These are phyloP conservation scores for Agroathelia rolfsii DNA, from an alignment of 1,284 basidiomycete species.

Conservation along the genomic window DNA sequence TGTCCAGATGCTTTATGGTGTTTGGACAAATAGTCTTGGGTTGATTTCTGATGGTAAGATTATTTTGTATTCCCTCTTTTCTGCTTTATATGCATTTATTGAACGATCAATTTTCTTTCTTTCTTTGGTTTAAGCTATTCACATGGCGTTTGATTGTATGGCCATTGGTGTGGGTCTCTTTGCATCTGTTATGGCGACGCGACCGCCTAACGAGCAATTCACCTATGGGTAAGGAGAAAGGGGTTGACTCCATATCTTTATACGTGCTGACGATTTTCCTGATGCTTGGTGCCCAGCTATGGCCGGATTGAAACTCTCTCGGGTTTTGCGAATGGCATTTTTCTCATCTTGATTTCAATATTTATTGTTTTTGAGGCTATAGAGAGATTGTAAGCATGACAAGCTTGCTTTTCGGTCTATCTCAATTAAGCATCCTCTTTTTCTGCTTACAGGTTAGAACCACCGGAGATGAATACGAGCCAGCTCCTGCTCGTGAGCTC, in stretches of 20 bases:
- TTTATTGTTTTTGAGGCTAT: constrained; percentile 99
- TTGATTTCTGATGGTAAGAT: constrained; percentile 89
- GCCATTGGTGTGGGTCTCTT: constrained; percentile 94
- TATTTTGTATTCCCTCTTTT: no score
- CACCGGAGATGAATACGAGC: constrained; percentile 96
- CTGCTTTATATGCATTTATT: neutral
- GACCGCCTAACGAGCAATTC: constrained; percentile 90
- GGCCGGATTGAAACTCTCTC: constrained; percentile 98
- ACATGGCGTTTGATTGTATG: constrained; percentile 99
- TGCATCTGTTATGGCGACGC: constrained; percentile 95
- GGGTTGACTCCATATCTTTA: no score
- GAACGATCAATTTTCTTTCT: no score
- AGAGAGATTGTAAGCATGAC: constrained; percentile 85
- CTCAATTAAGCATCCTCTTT: constrained; percentile 3
- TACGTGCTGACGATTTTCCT: no score
- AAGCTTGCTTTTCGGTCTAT: neutral
- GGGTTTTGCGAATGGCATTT: constrained; percentile 97
- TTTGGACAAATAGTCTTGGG: constrained; percentile 96
- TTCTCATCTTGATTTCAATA: constrained; percentile 91
- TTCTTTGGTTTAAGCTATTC: constrained; percentile 70
- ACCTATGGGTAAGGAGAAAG: constrained; percentile 94
- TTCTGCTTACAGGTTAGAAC: constrained; percentile 58
- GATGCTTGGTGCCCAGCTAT: constrained; percentile 46
- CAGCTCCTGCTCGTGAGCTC: constrained; percentile 87
- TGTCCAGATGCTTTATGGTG: constrained; percentile 89